These are phyloP conservation scores for Eucalyptus cladocalyx DNA, from an alignment of 345 rosid genomes.

Conservation along the genomic window DNA sequence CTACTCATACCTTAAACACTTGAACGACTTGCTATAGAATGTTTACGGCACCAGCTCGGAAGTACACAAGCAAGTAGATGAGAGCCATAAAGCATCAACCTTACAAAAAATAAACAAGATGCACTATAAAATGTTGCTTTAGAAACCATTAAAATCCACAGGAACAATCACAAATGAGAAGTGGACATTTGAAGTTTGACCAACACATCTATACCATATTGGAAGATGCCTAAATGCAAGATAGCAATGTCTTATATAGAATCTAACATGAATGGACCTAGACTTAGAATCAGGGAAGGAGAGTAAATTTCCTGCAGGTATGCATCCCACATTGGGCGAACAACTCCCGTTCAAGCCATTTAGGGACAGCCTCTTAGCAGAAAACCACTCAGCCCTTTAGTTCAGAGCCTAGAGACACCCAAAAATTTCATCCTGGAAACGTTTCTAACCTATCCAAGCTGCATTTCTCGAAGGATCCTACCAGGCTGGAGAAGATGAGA, in stretches of 20 bases:
- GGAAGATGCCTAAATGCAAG: neutral
- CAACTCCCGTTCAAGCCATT: too few relatives aligned
- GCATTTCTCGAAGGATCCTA: too few relatives aligned
- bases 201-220: neutral
- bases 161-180: neutral
- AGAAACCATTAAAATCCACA: neutral
- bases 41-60: neutral
- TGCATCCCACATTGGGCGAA: too few relatives aligned
- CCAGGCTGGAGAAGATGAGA: too few relatives aligned
- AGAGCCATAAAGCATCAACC: neutral
- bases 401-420: too few relatives aligned
- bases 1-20: slow-evolving; percentile 31
- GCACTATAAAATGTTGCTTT: neutral
- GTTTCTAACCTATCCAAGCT: too few relatives aligned
- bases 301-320: too few relatives aligned
- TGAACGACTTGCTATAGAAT: slow-evolving; percentile 38
- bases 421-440: too few relatives aligned
- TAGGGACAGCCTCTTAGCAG: too few relatives aligned
- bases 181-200: neutral
- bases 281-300: too few relatives aligned
- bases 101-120: neutral
- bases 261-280: too few relatives aligned
- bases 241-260: neutral
- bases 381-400: too few relatives aligned
- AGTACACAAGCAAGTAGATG: neutral